Base-by-base conservation (phyloP, 2,329 filamentous ascomycete genomes). In the Exophiala phaeomuriformis region DNA sequence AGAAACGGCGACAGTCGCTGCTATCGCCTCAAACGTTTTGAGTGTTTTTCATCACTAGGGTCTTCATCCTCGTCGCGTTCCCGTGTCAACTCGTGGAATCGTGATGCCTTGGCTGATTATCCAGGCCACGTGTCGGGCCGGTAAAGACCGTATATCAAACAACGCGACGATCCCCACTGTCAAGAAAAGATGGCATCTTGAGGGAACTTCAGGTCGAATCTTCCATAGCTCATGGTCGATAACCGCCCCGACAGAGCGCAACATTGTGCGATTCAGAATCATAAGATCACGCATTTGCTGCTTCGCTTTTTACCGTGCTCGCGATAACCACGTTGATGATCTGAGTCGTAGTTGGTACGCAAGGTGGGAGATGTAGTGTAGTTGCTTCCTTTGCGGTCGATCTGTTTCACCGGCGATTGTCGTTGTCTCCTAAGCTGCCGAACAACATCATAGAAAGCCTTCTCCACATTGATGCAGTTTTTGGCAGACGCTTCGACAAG, bases 381-480 rank as follows among this genome's bases (percentile, higher is more conserved):
- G 27, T 49, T 56, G 43, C 54, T 48, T 32, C 45, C 57, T 54
- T 57, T 57, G 35, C 51, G 55, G 31, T 55, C 49, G 40, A 55
- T 35, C 5, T 68, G 67, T 59, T 72, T 70, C 39, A 55, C 48
- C 4, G 60, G 61, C 44, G 51, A 56, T 62, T 88, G 84, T 65
- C 88, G 80, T 72, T 95, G 90, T 64, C 87, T 83, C 63, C 93
- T 84, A 61, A 98, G 76, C 69, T 93, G 88, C 63, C 93, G 79
- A 51, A 97, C 93, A 5, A 98, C 93, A 67, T 98, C 93, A 72
- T 95, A 97, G 68, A 98, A 97, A 32, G 90, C 91, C 77, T 95
- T 97, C 71, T 95, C 93, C 50, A 96, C 91, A 66, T 97, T 96
- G 76, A 96, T 90, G 74, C 90, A 95, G 69, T 95, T 96, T 76